Evolutionary conservation across 2,329 filamentous ascomycete genomes (phyloP).

Genomic region (Apiospora malaysiana): DNA sequence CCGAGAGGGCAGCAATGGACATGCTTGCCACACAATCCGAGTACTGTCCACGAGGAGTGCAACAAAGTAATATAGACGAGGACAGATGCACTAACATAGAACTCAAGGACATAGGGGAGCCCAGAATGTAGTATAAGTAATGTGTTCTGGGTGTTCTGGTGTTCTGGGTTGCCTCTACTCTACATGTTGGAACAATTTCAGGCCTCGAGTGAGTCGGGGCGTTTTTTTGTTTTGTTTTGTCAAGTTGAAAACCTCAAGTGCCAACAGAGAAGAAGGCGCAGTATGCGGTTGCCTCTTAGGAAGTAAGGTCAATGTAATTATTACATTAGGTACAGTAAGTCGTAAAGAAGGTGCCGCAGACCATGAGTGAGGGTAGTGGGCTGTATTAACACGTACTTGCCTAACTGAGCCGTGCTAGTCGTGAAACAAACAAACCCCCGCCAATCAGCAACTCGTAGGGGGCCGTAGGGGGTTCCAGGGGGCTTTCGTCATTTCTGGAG

Average conservation of each 20-base stretch:
- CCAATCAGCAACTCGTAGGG: background rate
- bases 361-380: background rate
- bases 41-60: background rate
- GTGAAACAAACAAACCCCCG: constrained; percentile 13
- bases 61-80: background rate
- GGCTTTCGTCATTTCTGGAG: constrained; percentile 12
- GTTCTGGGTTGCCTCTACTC: no score
- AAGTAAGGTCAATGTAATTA: no score
- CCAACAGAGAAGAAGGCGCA: background rate
- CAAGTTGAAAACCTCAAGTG: background rate
- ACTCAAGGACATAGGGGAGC: background rate
- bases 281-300: background rate
- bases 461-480: no score
- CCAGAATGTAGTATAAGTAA: background rate
- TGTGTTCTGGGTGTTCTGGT: background rate
- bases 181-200: background rate
- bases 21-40: constrained; percentile 38
- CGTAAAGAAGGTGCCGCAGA: background rate
- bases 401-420: background rate
- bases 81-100: background rate
- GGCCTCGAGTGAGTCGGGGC: background rate
- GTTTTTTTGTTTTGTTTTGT: background rate
- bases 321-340: no score
- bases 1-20: constrained; percentile 57
- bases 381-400: background rate